phyloP scores from a whole-genome alignment of 2,329 filamentous ascomycete genomes.

The Pseudocercospora eumusae region DNA sequence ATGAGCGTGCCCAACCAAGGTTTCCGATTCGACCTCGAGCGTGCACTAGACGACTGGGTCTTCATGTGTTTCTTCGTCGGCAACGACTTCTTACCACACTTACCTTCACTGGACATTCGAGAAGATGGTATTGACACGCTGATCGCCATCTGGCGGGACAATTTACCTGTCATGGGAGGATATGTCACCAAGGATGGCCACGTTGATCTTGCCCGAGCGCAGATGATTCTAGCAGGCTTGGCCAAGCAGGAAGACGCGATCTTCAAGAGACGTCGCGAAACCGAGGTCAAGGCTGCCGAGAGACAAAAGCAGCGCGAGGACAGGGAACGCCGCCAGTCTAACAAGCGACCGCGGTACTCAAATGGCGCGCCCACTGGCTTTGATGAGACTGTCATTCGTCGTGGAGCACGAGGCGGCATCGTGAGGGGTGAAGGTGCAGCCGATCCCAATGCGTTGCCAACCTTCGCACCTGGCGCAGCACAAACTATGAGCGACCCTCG shows the following conservation, averaged over 20 bases:
- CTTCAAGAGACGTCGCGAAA: constrained; percentile 82
- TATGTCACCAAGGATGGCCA: constrained; percentile 95
- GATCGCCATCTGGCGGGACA: constrained; percentile 95
- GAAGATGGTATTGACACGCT: constrained; percentile 96
- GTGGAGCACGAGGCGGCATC: constrained; percentile 40
- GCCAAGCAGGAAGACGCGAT: constrained; percentile 93
- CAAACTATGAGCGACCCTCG: constrained; percentile 55
- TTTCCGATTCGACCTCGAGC: constrained; percentile 90
- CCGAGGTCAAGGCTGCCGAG: constrained; percentile 79
- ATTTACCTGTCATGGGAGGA: constrained; percentile 85
- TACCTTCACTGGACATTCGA: constrained; percentile 95
- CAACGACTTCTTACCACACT: constrained; percentile 95
- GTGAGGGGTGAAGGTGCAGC: constrained; percentile 37
- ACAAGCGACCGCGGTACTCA: constrained; percentile 36
- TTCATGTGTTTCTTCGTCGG: constrained; percentile 99
- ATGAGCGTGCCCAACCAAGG: constrained; percentile 78
- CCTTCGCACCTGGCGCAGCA: constrained; percentile 58
- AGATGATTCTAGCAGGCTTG: constrained; percentile 82
- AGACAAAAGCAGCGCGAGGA: constrained; percentile 76
- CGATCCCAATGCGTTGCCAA: constrained; percentile 52
- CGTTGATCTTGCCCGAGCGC: constrained; percentile 82
- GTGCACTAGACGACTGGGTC: constrained; percentile 95
- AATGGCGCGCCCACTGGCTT: constrained; percentile 36
- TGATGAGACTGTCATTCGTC: constrained; percentile 37
- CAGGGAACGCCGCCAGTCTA: constrained; percentile 58